These are phyloP conservation scores for Biscutella laevigata DNA, from an alignment of 441 rosid species.

Conservation along the genomic window DNA sequence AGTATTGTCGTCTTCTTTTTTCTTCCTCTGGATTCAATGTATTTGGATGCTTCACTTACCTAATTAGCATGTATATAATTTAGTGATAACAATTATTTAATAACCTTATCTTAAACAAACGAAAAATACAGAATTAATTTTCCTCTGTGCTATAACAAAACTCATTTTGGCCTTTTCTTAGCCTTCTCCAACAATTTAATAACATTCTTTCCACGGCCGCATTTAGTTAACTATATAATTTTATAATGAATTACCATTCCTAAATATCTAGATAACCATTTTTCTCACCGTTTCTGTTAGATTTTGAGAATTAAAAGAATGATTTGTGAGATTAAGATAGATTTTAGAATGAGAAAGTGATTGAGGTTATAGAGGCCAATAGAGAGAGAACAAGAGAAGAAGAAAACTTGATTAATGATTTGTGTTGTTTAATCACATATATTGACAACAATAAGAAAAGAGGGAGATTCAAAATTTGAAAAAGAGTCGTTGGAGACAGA, in stretches of 20 bases:
- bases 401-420: too few species aligned
- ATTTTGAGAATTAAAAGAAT: too few species aligned
- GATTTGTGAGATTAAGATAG: too few species aligned
- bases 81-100: constrained; percentile 5
- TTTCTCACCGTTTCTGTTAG: neutral
- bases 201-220: constrained; percentile 1
- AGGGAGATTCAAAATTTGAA: too few species aligned
- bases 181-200: neutral
- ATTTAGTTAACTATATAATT: neutral
- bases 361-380: too few species aligned
- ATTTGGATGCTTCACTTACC: constrained; percentile 17
- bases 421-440: too few species aligned
- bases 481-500: too few species aligned
- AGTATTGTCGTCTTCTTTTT: constrained; percentile 2
- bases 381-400: too few species aligned
- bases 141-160: constrained; percentile 8
- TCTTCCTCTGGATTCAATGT: constrained; percentile 23
- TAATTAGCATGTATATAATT: constrained; percentile 14
- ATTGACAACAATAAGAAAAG: too few species aligned
- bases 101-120: neutral
- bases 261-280: neutral
- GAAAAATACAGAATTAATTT: too few species aligned
- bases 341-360: too few species aligned
- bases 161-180: constrained; percentile 16
- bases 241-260: neutral